A percentile compares a stretch with the other conserved stretches of the same genome.
phyloP scores from a whole-genome alignment of 768 basidiomycete genomes.

The Termitomyces sp. region DNA sequence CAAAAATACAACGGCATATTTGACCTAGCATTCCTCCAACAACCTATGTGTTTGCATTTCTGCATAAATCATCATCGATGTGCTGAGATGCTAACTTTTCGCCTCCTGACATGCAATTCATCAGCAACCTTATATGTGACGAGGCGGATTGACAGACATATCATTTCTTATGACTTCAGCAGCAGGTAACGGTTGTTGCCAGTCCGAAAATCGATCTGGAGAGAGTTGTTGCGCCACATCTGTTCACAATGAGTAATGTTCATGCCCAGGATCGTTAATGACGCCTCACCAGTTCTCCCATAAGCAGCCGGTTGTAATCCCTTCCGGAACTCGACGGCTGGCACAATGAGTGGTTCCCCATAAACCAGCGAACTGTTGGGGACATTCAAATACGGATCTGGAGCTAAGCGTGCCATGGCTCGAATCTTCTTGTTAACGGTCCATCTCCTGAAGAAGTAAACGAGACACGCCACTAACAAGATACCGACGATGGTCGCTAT shows the following conservation, averaged over 20 bases:
- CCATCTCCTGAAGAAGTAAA: not conserved
- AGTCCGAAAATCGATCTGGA: not conserved
- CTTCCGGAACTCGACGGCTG: not conserved
- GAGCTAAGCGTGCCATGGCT: not conserved
- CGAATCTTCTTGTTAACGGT: not conserved
- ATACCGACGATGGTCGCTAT: not conserved
- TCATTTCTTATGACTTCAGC: not conserved
- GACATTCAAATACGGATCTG: not conserved
- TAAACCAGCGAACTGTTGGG: not conserved
- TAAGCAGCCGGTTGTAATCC: not conserved
- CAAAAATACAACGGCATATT: not conserved
- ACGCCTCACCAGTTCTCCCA: not conserved
- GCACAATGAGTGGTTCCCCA: not conserved
- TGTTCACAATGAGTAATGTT: not conserved
- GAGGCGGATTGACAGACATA: not conserved
- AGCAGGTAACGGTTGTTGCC: not conserved
- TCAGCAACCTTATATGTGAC: not conserved
- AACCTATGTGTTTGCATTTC: not conserved
- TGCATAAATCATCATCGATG: not conserved
- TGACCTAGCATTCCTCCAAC: not conserved
- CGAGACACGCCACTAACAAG: not conserved
- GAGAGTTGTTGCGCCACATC: not conserved
- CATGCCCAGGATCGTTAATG: not conserved
- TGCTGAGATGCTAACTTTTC: not conserved
- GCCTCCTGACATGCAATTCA: not conserved